Evolutionary conservation across 169 alveolate species (phyloP).

Genomic region (Plasmodium reichenowi): DNA sequence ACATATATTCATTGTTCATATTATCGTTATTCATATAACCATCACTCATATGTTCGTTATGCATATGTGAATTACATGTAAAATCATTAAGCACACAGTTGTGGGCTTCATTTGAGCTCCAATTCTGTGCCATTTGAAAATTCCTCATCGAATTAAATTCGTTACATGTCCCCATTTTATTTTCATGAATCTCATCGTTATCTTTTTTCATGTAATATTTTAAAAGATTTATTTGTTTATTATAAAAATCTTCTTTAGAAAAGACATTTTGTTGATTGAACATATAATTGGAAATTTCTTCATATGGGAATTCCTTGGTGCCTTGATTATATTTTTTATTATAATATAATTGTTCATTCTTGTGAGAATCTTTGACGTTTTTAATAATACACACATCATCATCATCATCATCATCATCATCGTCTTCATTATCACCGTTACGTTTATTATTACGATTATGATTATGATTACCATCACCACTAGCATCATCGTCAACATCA

Average conservation of each 20-base stretch:
- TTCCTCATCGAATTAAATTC: neutral
- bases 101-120: neutral
- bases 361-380: neutral
- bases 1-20: no score
- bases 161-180: conserved; percentile 4
- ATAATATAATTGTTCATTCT: neutral
- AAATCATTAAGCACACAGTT: neutral
- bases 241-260: conserved; percentile 16
- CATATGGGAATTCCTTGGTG: neutral
- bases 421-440: neutral
- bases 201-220: conserved; percentile 11
- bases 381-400: neutral
- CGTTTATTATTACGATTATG: neutral
- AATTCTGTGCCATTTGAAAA: neutral
- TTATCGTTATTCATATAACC: no score
- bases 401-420: neutral
- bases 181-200: neutral
- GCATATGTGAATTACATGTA: neutral
- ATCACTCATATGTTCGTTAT: no score
- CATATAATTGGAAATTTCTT: conserved; percentile 27
- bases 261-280: conserved; percentile 6
- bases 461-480: neutral
- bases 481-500: neutral
- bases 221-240: conserved; percentile 20
- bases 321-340: neutral